Conservation (phyloP, 2,329 filamentous ascomycete species). For the Trichophyton rubrum region DNA sequence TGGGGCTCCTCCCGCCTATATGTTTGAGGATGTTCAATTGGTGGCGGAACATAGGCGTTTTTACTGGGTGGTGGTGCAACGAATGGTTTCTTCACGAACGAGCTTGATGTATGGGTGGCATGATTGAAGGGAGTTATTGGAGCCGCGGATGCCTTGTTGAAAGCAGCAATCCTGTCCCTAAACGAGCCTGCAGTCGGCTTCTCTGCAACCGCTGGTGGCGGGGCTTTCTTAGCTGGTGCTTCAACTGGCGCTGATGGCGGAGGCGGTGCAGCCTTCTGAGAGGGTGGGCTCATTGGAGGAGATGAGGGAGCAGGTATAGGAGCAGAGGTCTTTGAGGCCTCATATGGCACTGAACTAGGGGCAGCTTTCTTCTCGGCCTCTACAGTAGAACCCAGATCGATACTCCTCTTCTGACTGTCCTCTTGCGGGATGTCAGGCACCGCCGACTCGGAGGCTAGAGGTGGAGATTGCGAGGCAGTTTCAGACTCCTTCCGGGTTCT, state of each 20-base stretch:
- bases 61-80: conserved; percentile 89
- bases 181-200: conserved; percentile 71
- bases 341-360: conserved; percentile 18
- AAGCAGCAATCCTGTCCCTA: conserved; percentile 89
- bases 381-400: neutral
- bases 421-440: neutral
- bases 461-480: conserved; percentile 24
- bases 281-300: conserved; percentile 19
- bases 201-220: conserved; percentile 53
- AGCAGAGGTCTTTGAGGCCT: conserved; percentile 11
- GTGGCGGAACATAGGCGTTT: conserved; percentile 73
- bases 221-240: conserved; percentile 35
- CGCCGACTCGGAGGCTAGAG: conserved; percentile 19
- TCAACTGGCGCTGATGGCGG: conserved; percentile 23
- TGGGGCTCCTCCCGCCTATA: conserved; percentile 77
- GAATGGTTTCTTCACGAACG: conserved; percentile 93
- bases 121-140: conserved; percentile 88
- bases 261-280: conserved; percentile 20
- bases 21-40: conserved; percentile 56
- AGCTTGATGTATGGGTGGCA: conserved; percentile 44
- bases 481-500: conserved; percentile 55
- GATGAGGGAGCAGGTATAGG: neutral
- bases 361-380: conserved; percentile 2
- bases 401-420: neutral
- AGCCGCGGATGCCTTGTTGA: conserved; percentile 78